Evolutionary conservation across 2,329 filamentous ascomycete genomes (phyloP).

Genomic region (Aspergillus sp.): DNA sequence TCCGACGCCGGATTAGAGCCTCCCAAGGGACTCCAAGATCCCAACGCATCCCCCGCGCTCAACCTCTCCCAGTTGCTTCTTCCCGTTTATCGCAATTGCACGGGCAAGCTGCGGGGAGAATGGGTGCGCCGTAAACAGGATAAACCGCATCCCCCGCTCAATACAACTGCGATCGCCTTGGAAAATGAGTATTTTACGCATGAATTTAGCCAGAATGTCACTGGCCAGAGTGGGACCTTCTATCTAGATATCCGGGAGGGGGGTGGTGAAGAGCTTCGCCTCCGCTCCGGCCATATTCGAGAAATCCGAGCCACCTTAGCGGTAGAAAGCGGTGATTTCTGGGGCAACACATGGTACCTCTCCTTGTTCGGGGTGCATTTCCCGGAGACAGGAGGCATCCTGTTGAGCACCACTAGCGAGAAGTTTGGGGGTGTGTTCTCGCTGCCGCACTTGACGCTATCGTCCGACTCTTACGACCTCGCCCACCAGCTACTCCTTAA

Average conservation of each 20-base stretch:
- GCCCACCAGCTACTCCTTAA: slow-evolving; percentile 67
- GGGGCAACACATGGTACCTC: slow-evolving; percentile 76
- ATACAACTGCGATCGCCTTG: slow-evolving; percentile 65
- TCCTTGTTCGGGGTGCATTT: slow-evolving; percentile 83
- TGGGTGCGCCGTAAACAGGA: slow-evolving; percentile 65
- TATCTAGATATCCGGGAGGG: slow-evolving; percentile 65
- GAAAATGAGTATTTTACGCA: slow-evolving; percentile 65
- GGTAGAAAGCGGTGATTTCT: slow-evolving; percentile 68
- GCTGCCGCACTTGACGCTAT: slow-evolving; percentile 76
- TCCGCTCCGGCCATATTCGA: slow-evolving; percentile 58
- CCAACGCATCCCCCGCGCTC: slow-evolving; percentile 24
- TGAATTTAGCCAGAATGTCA: slow-evolving; percentile 78
- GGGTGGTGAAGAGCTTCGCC: slow-evolving; percentile 35
- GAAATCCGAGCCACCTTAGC: slow-evolving; percentile 69
- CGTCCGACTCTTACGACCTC: slow-evolving; percentile 54
- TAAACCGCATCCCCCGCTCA: slow-evolving; percentile 53
- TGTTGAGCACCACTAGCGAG: slow-evolving; percentile 87
- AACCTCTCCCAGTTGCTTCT: slow-evolving; percentile 44
- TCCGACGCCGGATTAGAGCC: slow-evolving; percentile 31
- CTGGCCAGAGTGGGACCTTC: slow-evolving; percentile 68
- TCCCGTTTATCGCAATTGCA: slow-evolving; percentile 74
- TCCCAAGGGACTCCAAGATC: slow-evolving; percentile 27
- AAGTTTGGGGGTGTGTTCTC: slow-evolving; percentile 92
- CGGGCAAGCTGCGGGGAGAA: slow-evolving; percentile 72
- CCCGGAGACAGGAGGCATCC: slow-evolving; percentile 71